Base-by-base conservation (phyloP, 768 basidiomycete species). In the Rhodotorula kratochvilovae region DNA sequence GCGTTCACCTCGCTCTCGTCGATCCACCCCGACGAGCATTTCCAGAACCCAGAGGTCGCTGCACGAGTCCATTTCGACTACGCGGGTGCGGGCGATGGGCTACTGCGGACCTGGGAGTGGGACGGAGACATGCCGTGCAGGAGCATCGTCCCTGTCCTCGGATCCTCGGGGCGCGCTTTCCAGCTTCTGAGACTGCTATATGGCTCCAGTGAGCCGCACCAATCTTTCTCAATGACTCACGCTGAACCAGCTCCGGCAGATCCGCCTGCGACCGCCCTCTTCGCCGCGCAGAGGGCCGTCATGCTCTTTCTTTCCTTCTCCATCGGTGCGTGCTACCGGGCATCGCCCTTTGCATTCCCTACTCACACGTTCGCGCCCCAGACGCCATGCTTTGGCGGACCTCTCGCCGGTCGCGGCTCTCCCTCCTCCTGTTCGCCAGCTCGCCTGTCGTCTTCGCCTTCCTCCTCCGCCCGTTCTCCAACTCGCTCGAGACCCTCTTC, bases 11-110 rank as follows among this genome's bases (percentile, higher is more conserved):
- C 68, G 36, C 51, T 35, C 16, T 56, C 68, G 21, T 27, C 27
- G 29, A 72, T 77, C 31, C 76, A 77, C 71, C 76, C 76, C 31
- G 76, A 77, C 61, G 76, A 77, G 57, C 64, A 73, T 58, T 77
- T 77, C 50, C 76, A 77, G 64, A 70, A 66, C 56, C 60, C 74
- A 8, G 76, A 77, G n/a, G 33, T 77, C 10, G 63, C 70, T 1
- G 73, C 74, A 1, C 33, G 31, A 0, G 3, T 57, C 29, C 46
- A 60, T 5, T 76, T 66, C 46, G 48, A 63, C 60, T 76, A 68
- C 46, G 5, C 25, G 1, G 17, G 16, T 0, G n/a, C 8, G 0
- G 66, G 45, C 5, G 61, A 45, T 0, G 50, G 39, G 0, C 66
- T 39, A 1, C 36, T 66, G 2, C 2, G 39, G 17, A 73, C 75